Evolutionary conservation across 176 grass and related monocot genomes (phyloP).

Genomic region (Secale cereale): DNA sequence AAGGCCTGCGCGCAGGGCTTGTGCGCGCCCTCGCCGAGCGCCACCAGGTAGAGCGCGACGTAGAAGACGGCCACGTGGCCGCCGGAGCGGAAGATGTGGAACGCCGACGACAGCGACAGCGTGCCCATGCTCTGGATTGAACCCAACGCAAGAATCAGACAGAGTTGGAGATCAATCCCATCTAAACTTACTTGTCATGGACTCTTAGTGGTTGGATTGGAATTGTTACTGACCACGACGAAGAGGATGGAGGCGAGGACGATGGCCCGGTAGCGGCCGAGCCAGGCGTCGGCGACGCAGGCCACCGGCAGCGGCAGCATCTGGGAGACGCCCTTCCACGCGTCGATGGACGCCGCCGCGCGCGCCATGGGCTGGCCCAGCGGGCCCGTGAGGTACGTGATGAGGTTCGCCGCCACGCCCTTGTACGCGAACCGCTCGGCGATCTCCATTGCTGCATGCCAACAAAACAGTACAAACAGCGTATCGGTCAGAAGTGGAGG

Average conservation of each 20-base stretch:
- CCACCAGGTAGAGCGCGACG: conserved; percentile 61
- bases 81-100: conserved; percentile 5
- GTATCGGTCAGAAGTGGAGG: background rate
- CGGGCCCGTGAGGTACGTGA: conserved; percentile 61
- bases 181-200: too few relatives aligned
- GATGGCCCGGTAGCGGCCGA: conserved; percentile 56
- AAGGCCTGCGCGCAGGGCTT: conserved; percentile 67
- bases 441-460: conserved; percentile 42
- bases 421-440: conserved; percentile 54
- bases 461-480: too few relatives aligned
- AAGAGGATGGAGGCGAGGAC: conserved; percentile 56
- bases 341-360: conserved; percentile 55
- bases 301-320: conserved; percentile 59
- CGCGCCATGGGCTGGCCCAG: conserved; percentile 47
- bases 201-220: background rate
- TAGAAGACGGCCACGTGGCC: conserved; percentile 59
- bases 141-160: background rate
- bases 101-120: conserved; percentile 41
- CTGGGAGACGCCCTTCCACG: conserved; percentile 53
- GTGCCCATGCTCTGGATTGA: conserved; percentile 47
- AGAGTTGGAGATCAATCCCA: background rate
- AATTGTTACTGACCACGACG: conserved; percentile 32
- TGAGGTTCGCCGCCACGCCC: conserved; percentile 55
- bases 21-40: conserved; percentile 55
- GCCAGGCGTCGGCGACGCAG: conserved; percentile 56